A percentile compares a stretch with the other conserved stretches of the same genome.
Evolutionary conservation across 371 early-diverging fungal genomes (phyloP).

Genomic region (Fennellomyces sp.): DNA sequence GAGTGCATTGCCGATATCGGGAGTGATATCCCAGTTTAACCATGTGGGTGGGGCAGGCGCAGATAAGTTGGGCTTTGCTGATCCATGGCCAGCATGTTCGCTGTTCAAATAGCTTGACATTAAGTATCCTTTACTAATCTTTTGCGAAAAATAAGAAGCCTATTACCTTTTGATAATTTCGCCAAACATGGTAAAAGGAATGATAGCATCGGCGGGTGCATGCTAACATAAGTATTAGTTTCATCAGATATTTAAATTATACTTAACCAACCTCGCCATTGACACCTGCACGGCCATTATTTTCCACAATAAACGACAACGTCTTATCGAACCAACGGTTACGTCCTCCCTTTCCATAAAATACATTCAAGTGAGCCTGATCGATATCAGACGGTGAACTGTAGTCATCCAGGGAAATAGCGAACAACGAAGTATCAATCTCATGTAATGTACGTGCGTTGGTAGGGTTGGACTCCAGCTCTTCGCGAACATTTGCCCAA

Average conservation of each 20-base stretch:
- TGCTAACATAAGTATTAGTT: no score
- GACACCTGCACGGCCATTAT: slow-evolving; percentile 87
- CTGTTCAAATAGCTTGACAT: background rate
- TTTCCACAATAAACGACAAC: slow-evolving; percentile 83
- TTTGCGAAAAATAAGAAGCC: background rate
- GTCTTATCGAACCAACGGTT: slow-evolving; percentile 98
- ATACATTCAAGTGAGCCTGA: slow-evolving; percentile 71
- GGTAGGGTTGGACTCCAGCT: slow-evolving; percentile 27
- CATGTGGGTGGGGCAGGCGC: slow-evolving; percentile 10
- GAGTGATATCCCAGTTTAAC: slow-evolving; percentile 16
- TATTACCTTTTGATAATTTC: slow-evolving; percentile 56
- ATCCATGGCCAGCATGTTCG: background rate
- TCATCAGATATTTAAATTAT: no score
- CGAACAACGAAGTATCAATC: slow-evolving; percentile 87
- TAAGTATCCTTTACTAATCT: background rate
- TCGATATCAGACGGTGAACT: slow-evolving; percentile 63
- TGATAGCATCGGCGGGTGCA: slow-evolving; percentile 91
- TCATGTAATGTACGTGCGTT: slow-evolving; percentile 68
- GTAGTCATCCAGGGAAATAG: slow-evolving; percentile 83
- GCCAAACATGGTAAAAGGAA: slow-evolving; percentile 79
- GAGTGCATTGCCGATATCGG: slow-evolving; percentile 38
- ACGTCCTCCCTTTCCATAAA: slow-evolving; percentile 74
- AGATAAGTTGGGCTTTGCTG: background rate
- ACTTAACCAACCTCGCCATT: slow-evolving; percentile 97
- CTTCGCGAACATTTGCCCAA: slow-evolving; percentile 68